A percentile compares a stretch with the other conserved stretches of the same genome.
phyloP scores from a whole-genome alignment of 225 moss, liverwort and hornwort genomes.

The Thuidium tamariscinum region DNA sequence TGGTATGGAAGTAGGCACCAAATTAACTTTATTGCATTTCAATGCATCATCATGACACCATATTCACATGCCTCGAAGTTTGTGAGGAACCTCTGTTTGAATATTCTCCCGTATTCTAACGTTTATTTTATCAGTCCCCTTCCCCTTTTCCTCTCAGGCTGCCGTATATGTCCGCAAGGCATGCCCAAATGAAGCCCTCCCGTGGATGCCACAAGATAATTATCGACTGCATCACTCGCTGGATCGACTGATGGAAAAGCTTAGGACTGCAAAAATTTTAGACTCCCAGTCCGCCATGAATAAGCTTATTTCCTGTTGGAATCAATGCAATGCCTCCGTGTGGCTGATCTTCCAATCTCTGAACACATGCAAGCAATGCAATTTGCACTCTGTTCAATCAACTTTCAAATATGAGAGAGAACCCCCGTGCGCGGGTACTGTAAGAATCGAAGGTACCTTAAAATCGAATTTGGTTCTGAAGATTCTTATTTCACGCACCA shows the following conservation, averaged over 20 bases:
- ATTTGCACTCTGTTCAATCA: not conserved
- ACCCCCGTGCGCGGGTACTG: not conserved
- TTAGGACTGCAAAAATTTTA: not conserved
- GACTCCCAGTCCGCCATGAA: not conserved
- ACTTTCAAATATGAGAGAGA: not conserved
- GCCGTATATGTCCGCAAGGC: too few species aligned
- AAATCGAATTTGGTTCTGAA: not conserved
- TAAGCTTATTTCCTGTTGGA: not conserved
- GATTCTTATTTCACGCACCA: too few species aligned
- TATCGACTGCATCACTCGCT: too few species aligned
- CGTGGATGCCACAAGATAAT: too few species aligned
- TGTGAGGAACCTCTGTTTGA: too few species aligned
- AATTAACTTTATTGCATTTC: too few species aligned
- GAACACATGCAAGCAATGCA: not conserved
- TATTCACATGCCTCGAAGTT: too few species aligned
- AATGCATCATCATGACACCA: too few species aligned
- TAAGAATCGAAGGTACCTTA: not conserved
- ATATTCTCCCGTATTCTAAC: not conserved
- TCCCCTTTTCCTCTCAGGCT: too few species aligned
- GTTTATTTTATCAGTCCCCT: too few species aligned
- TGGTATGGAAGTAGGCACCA: too few species aligned
- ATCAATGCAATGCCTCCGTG: not conserved
- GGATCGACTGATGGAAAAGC: not conserved
- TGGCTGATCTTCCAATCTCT: not conserved
- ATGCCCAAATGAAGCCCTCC: too few species aligned